Evolutionary conservation across 2,329 filamentous ascomycete genomes (phyloP).

Genomic region (Nigrospora sphaerica): DNA sequence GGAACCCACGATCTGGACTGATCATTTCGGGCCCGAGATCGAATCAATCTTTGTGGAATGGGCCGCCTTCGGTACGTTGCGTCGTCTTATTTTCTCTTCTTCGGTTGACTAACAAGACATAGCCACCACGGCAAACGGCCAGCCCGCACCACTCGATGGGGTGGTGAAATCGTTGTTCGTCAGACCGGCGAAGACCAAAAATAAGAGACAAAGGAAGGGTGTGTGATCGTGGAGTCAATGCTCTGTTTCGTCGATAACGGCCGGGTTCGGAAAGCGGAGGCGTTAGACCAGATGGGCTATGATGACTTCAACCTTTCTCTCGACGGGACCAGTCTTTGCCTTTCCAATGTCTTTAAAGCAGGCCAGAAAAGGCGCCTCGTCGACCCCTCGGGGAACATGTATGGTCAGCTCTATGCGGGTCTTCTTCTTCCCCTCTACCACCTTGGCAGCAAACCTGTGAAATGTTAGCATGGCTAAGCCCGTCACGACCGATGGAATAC

Average conservation of each 20-base stretch:
- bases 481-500: neutral
- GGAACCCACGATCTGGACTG: no score
- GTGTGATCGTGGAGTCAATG: no score
- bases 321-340: slow-evolving; percentile 8
- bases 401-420: slow-evolving; percentile 17
- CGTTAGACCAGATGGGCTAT: slow-evolving; percentile 6
- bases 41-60: no score
- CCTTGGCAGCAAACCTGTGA: slow-evolving; percentile 13
- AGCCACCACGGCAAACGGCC: neutral
- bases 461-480: slow-evolving; percentile 7
- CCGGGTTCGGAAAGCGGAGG: neutral
- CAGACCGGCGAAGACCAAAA: no score
- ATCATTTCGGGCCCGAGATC: no score
- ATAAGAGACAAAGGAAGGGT: no score
- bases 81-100: neutral
- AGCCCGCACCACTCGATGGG: neutral
- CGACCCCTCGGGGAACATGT: slow-evolving; percentile 9
- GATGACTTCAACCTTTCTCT: slow-evolving; percentile 15
- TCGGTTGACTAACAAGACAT: neutral
- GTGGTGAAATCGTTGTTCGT: neutral
- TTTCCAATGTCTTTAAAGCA: slow-evolving; percentile 19
- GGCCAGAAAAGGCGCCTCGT: slow-evolving; percentile 12
- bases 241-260: neutral
- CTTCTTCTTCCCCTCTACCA: slow-evolving; percentile 17
- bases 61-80: neutral